A percentile compares a stretch with the other conserved stretches of the same genome.
These are phyloP conservation scores for Penicillium italicum DNA, from an alignment of 2,329 filamentous ascomycete genomes.

Conservation along the genomic window DNA sequence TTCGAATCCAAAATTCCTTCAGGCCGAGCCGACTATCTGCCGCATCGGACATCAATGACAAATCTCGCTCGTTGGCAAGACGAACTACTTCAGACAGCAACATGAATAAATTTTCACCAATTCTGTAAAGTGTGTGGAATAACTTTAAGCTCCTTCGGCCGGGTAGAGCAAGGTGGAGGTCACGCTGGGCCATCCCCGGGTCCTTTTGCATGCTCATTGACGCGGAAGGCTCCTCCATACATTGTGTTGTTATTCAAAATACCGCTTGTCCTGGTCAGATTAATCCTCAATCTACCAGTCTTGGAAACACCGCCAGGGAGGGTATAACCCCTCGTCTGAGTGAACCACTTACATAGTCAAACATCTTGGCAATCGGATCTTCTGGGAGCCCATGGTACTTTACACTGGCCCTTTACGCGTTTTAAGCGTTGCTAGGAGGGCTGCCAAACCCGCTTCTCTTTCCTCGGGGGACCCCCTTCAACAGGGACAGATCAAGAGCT, in stretches of 20 bases:
- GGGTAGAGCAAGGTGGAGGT: slow-evolving; percentile 20
- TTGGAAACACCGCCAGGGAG: not conserved
- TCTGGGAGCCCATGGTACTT: slow-evolving; percentile 20
- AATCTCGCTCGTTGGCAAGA: slow-evolving; percentile 18
- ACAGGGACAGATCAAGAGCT: slow-evolving; percentile 14
- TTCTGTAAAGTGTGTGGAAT: slow-evolving; percentile 18
- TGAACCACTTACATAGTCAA: slow-evolving; percentile 13
- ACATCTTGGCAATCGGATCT: slow-evolving; percentile 11
- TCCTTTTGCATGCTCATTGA: slow-evolving; percentile 22
- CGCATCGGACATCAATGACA: slow-evolving; percentile 6
- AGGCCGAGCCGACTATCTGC: not conserved
- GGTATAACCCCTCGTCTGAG: rapidly evolving
- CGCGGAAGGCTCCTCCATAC: slow-evolving; percentile 11
- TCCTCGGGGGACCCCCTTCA: slow-evolving; percentile 16
- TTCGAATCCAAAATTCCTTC: slow-evolving; percentile 15
- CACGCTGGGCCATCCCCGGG: slow-evolving; percentile 14
- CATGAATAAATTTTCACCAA: slow-evolving; percentile 18
- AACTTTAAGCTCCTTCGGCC: slow-evolving; percentile 18
- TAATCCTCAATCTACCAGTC: slow-evolving; percentile 5
- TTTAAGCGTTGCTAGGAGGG: slow-evolving; percentile 14
- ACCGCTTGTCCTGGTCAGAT: not conserved
- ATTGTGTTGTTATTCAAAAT: not conserved
- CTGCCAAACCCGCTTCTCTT: slow-evolving; percentile 7
- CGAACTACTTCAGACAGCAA: slow-evolving; percentile 19
- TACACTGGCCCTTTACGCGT: slow-evolving; percentile 16